Base-by-base conservation (phyloP, 371 early-diverging fungal species). In the Mortierella sp. region DNA sequence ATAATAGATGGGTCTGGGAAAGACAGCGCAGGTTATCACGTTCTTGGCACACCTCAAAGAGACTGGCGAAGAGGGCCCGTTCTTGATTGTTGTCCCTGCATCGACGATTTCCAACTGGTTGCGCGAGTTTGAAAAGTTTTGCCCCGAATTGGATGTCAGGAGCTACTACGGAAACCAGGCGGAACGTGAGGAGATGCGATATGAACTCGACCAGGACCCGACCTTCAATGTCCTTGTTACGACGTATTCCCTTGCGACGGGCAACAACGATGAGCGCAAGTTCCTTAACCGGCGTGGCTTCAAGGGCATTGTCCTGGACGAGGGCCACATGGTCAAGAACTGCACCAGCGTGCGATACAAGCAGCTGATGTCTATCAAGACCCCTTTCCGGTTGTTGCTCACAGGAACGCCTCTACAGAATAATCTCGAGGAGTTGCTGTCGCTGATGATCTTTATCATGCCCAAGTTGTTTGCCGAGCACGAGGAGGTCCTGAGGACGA, bases 271-370 rank as follows among this genome's bases (percentile, higher is more conserved):
- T 8, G 97, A 97, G 78, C 90, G 96, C n/a, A 80, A 79, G 50
- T 96, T 96, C 78, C 87, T 98, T 53, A 91, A 89, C 73, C 85
- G 87, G 44, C 82, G 93, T 43, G 28, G 69, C 1, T 89, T 91
- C 82, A 79, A 90, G 71, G 90, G 94, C 6, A 88, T 98, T 80
- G 95, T 99, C 50, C 83, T 99, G 53, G 99, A 99, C 87, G 99
- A 99, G 89, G 99, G 98, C 0, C 99, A 97, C 78, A 96, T 97
- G 96, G 91, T 97, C 75, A 97, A 95, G 88, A 95, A 95, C 82
- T 94, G 93, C 55, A 95, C 93, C 57, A 95, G 95, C 76, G 89
- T 91, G 21, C 90, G 98, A 21, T 98, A 98, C 90, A 92, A 95
- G 78, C 90, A 93, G 77, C 86, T 98, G 34, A 95, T 94, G 91